phyloP scores from a whole-genome alignment of 345 rosid species.

The Eucalyptus globulus region DNA sequence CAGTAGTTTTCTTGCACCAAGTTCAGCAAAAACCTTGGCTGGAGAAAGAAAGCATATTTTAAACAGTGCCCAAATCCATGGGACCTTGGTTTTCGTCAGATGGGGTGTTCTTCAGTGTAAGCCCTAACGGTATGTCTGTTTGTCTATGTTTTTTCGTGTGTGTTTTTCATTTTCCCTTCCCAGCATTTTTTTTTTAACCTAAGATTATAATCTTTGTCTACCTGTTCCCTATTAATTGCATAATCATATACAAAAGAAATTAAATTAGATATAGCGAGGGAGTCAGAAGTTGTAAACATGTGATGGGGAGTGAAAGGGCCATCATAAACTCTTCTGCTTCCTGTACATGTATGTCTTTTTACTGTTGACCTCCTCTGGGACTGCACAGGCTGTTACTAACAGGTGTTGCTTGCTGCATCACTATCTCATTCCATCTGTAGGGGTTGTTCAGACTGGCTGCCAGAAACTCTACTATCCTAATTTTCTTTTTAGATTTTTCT shows the following conservation, averaged over 20 bases:
- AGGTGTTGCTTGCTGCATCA: neutral
- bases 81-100: neutral
- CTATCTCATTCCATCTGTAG: neutral
- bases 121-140: neutral
- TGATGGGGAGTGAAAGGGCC: neutral
- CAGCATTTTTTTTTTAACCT: neutral
- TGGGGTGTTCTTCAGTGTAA: neutral
- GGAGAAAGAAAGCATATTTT: neutral
- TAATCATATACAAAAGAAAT: neutral
- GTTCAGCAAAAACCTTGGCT: neutral
- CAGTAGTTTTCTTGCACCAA: neutral
- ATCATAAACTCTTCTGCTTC: neutral
- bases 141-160: neutral
- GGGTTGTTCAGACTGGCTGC: neutral
- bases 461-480: neutral
- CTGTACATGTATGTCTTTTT: neutral
- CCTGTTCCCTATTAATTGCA: neutral
- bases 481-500: neutral
- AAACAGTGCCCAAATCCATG: neutral
- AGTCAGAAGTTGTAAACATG: neutral
- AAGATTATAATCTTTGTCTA: neutral
- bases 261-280: neutral
- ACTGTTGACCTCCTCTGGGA: neutral
- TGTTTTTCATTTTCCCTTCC: neutral
- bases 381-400: neutral